A percentile compares a stretch with the other conserved stretches of the same genome.
Conservation (phyloP, 441 rosid genomes). For the Euphorbia celastroides region DNA sequence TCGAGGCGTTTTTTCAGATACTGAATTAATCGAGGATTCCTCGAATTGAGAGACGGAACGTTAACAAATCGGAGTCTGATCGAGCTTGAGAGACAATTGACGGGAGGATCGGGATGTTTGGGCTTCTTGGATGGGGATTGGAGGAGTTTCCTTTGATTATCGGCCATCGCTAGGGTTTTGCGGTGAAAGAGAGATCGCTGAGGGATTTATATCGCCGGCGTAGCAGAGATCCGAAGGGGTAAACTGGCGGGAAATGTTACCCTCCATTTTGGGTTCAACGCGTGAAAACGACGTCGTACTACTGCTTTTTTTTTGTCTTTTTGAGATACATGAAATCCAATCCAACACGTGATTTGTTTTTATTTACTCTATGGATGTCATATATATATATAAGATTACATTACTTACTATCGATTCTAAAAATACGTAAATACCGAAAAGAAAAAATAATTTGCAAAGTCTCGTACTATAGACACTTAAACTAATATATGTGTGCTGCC, state of each 20-base stretch:
- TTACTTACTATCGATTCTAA: no score
- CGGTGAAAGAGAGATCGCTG: not conserved
- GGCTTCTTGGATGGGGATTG: conserved; percentile 30
- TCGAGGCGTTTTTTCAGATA: conserved; percentile 21
- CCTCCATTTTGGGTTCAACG: conserved; percentile 14
- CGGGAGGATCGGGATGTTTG: conserved; percentile 30
- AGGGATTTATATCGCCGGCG: conserved; percentile 1
- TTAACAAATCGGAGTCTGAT: conserved; percentile 16
- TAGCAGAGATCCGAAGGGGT: conserved; percentile 12
- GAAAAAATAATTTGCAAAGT: no score
- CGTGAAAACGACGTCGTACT: not conserved
- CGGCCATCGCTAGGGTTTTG: conserved; percentile 39
- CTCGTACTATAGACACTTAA: no score
- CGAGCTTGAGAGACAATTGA: no score
- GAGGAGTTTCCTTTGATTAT: conserved; percentile 34
- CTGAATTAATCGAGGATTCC: no score
- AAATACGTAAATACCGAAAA: no score
- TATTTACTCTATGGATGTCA: no score
- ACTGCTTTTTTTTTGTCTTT: not conserved
- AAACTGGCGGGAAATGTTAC: conserved; percentile 65
- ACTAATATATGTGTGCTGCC: no score
- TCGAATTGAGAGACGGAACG: no score
- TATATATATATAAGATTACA: no score
- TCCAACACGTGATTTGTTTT: no score
- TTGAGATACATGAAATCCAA: no score